Evolutionary conservation across 306 rosid genomes (phyloP), one percentile per base, ranked within the genome.

Genomic region (Ormosia semicastrata): DNA sequence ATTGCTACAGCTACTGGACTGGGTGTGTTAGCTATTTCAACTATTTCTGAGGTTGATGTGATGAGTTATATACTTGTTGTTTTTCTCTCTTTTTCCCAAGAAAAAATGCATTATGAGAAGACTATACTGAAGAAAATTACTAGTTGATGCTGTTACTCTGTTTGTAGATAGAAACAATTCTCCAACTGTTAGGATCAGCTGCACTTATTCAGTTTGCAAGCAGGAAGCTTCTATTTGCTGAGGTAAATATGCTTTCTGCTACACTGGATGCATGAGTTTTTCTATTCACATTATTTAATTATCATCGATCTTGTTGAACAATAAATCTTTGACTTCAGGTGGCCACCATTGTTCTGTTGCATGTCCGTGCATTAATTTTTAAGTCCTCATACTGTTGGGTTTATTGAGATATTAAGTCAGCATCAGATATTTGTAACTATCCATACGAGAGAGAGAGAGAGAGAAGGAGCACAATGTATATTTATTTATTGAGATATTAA

Each of bases 141-240:
- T 52, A 53, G 63, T 62, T 73, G 53, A 82, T 17, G n/a, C 5
- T 60, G 71, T 64, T 46, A 15, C 72, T 17, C 37, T 49, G 33
- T 80, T 62, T 67, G 53, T 73, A 92, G 97, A 7, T 92, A 44
- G 97, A 90, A 80, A 85, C 92, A 44, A 79, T 92, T 65, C 97
- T 92, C 83, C 89, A 88, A 80, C 4, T 90, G 64, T 46, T 92
- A 56, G 97, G 97, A 41, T 85, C 97, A 39, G 94, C 87, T 71
- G 97, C 94, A 68, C 17, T 90, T 60, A 24, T 90, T 77, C 97
- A 92, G 87, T 80, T 92, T 44, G 90, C 54, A 70, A 85, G 90
- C 91, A 92, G 75, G 79, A 92, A 88, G 85, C 82, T 92, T 58
- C 86, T 92, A 41, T 92, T 81, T 65, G 94, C 97, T 3, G 94